These are phyloP conservation scores for Hypoxylon fragiforme DNA, from an alignment of 495 filamentous ascomycete species.

Conservation along the genomic window DNA sequence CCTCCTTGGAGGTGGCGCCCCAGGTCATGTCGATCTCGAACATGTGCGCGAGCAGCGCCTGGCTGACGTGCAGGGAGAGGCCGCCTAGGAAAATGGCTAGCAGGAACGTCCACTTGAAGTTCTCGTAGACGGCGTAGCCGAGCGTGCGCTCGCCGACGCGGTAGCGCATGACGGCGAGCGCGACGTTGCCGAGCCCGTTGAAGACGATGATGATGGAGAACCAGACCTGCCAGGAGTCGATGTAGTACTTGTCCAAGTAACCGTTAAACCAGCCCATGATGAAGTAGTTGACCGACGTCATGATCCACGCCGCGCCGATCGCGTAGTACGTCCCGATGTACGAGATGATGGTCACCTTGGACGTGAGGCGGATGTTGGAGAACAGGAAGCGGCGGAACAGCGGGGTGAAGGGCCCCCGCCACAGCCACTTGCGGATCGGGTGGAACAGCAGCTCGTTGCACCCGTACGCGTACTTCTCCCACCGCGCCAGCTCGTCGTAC, in stretches of 20 bases:
- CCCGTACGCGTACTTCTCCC: conserved; percentile 89
- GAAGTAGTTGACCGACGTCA: conserved; percentile 79
- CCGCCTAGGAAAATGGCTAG: conserved; percentile 72
- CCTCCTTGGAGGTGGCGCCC: conserved; percentile 72
- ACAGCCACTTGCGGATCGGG: conserved; percentile 66
- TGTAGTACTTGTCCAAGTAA: conserved; percentile 73
- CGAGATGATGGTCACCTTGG: conserved; percentile 78
- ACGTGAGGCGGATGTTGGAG: conserved; percentile 74
- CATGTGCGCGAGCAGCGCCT: conserved; percentile 70
- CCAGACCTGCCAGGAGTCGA: conserved; percentile 77
- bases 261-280: conserved; percentile 75
- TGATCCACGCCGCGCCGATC: conserved; percentile 76
- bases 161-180: conserved; percentile 68
- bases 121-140: conserved; percentile 61
- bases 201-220: conserved; percentile 74
- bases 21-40: conserved; percentile 75
- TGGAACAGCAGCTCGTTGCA: conserved; percentile 83
- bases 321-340: conserved; percentile 91
- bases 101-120: conserved; percentile 73
- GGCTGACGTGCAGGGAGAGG: conserved; percentile 67
- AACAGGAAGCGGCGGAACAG: conserved; percentile 72
- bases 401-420: conserved; percentile 70
- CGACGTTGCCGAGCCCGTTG: conserved; percentile 68
- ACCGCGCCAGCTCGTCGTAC: conserved; percentile 80
- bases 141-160: conserved; percentile 63